Evolutionary conservation across 2,329 filamentous ascomycete species (phyloP).

Genomic region (Coniochaeta pulveracea): DNA sequence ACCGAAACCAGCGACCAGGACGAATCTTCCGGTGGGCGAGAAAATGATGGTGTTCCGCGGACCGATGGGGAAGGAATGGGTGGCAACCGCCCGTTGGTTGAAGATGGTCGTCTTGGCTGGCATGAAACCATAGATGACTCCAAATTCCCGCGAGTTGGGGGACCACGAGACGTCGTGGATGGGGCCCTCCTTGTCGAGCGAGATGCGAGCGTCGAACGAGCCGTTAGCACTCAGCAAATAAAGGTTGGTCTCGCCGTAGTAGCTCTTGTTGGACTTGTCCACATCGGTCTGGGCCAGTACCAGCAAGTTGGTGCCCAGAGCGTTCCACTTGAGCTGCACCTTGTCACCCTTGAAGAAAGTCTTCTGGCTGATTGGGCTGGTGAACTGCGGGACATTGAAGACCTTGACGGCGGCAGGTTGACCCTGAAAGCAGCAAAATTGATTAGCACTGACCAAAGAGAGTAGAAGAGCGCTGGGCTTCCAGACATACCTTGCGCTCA

Average conservation of each 20-base stretch:
- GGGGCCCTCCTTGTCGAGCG: conserved; percentile 91
- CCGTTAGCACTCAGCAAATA: conserved; percentile 90
- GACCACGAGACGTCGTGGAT: conserved; percentile 97
- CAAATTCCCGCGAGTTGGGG: conserved; percentile 94
- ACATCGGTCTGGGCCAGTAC: conserved; percentile 96
- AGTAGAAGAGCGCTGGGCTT: too few species aligned
- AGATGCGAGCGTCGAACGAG: conserved; percentile 82
- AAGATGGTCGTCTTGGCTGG: conserved; percentile 99
- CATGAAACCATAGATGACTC: conserved; percentile 96
- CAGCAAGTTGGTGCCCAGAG: conserved; percentile 78
- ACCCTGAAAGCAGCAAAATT: conserved; percentile 41
- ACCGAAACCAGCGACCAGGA: conserved; percentile 89
- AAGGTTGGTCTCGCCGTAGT: conserved; percentile 96
- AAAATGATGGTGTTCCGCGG: conserved; percentile 94
- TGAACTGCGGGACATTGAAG: conserved; percentile 85
- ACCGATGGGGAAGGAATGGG: conserved; percentile 74
- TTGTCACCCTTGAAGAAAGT: conserved; percentile 99
- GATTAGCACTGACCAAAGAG: too few species aligned
- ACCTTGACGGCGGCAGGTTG: conserved; percentile 91
- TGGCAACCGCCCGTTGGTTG: conserved; percentile 73
- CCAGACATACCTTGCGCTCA: conserved; percentile 76
- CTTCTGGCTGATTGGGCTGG: conserved; percentile 80
- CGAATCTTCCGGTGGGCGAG: conserved; percentile 86
- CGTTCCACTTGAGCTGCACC: conserved; percentile 97
- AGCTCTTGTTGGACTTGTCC: conserved; percentile 96